phyloP scores from a whole-genome alignment of 1,284 basidiomycete genomes.

The Paramarasmius palmivorus region DNA sequence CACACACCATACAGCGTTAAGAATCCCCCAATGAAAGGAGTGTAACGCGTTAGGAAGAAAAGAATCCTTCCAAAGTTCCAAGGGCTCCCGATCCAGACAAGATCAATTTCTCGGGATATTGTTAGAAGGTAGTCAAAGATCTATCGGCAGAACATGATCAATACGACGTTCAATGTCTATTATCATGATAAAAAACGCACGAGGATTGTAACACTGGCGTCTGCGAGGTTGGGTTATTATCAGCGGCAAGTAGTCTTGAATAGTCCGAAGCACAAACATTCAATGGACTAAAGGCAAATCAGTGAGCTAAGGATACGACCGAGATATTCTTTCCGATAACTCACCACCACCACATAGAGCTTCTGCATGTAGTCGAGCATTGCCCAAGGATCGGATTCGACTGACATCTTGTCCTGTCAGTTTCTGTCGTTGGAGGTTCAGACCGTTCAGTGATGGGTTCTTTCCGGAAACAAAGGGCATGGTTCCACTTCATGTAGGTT shows the following conservation, averaged over 20 bases:
- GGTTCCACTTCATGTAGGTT: too few species aligned
- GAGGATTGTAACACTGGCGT: background rate
- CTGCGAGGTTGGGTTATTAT: background rate
- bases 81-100: background rate
- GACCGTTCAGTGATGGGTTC: too few species aligned
- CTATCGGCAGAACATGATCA: too few species aligned
- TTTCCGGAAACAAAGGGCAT: too few species aligned
- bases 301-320: background rate
- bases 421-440: too few species aligned
- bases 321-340: background rate
- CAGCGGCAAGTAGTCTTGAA: background rate
- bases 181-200: background rate
- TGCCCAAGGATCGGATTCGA: background rate
- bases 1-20: background rate
- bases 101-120: background rate
- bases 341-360: conserved; percentile 1
- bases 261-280: background rate
- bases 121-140: conserved; percentile 1
- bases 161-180: too few species aligned
- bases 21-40: conserved; percentile 1
- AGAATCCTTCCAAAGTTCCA: background rate
- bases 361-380: conserved; percentile 4
- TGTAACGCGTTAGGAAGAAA: background rate
- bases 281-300: background rate
- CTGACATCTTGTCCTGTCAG: too few species aligned